Evolutionary conservation across 495 filamentous ascomycete genomes (phyloP), one percentile per base, ranked within the genome.

Genomic region (Penicillium antarcticum): DNA sequence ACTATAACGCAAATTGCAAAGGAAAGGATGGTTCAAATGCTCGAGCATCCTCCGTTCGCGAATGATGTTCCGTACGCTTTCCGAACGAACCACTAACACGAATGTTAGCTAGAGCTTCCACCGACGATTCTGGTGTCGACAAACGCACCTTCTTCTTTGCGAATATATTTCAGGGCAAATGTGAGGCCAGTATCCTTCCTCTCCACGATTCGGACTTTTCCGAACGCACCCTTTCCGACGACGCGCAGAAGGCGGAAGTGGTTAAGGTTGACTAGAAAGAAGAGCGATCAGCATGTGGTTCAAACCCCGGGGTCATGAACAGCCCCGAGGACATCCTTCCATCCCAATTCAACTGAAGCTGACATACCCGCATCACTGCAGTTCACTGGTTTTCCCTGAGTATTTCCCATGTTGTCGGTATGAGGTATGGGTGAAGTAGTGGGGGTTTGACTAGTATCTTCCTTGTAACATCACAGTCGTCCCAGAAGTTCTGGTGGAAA

Each of bases 171-270:
- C 38, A 98, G 77, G 4, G 94, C 94, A 66, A 98, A 98, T 7
- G 92, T 92, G 65, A 88, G 85, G 39, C 85, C 86, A 1, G 92
- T 95, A 66, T 98, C 94, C 69, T 97, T 98, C 55, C 91, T 81
- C 76, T 98, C 94, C 59, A 98, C 94, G 59, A 98, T 98, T 51
- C 94, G 87, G 52, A 98, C 94, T 69, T 98, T 98, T 53, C 94
- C 94, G 70, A 98, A 98, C 16, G 94, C 95, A 62, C 94, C 94
- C 66, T 96, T 95, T 42, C 94, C 94, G 48, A 98, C 94, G 52
- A 98, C 94, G 61, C 94, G 85, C 31, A 97, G 78, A 21, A 98
- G 81, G 58, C 91, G 87, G 66, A 98, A 98, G 67, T 98, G 95
- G 61, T 97, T 96, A 58, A 98, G 85, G 71, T 96, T 97, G 58